Evolutionary conservation across 2,329 filamentous ascomycete species (phyloP).

Genomic region (Pseudopithomyces maydicus): DNA sequence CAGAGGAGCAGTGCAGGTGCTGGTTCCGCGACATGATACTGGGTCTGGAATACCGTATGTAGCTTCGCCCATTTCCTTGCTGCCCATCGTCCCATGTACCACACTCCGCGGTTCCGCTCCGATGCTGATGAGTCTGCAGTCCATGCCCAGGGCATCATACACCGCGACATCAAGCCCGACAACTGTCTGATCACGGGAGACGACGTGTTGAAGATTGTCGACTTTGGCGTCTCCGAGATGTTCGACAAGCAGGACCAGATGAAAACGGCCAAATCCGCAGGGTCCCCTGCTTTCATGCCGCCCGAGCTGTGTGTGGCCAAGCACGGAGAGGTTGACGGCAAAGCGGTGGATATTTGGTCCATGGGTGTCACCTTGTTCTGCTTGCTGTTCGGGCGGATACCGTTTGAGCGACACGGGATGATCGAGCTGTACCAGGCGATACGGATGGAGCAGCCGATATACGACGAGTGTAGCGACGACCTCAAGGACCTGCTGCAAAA

Average conservation of each 20-base stretch:
- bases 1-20: slow-evolving; percentile 78
- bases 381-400: slow-evolving; percentile 83
- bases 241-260: slow-evolving; percentile 88
- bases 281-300: slow-evolving; percentile 91
- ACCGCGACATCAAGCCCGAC: slow-evolving; percentile 97
- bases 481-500: slow-evolving; percentile 76
- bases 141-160: slow-evolving; percentile 91
- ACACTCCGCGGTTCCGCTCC: too few relatives aligned
- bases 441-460: slow-evolving; percentile 67
- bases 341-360: slow-evolving; percentile 94
- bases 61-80: neutral
- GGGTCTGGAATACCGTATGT: slow-evolving; percentile 88
- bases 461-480: slow-evolving; percentile 67
- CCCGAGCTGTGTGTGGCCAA: slow-evolving; percentile 88
- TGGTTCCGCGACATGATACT: slow-evolving; percentile 96
- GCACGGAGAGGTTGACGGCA: slow-evolving; percentile 86
- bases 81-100: too few relatives aligned
- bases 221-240: slow-evolving; percentile 99
- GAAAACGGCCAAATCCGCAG: slow-evolving; percentile 90
- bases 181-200: slow-evolving; percentile 90
- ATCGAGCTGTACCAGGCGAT: slow-evolving; percentile 92
- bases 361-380: slow-evolving; percentile 97
- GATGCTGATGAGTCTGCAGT: slow-evolving; percentile 57
- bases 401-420: slow-evolving; percentile 79
- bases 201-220: slow-evolving; percentile 93